Base-by-base conservation (phyloP, 2,329 filamentous ascomycete genomes). In the Aspergillus pseudotamarii region DNA sequence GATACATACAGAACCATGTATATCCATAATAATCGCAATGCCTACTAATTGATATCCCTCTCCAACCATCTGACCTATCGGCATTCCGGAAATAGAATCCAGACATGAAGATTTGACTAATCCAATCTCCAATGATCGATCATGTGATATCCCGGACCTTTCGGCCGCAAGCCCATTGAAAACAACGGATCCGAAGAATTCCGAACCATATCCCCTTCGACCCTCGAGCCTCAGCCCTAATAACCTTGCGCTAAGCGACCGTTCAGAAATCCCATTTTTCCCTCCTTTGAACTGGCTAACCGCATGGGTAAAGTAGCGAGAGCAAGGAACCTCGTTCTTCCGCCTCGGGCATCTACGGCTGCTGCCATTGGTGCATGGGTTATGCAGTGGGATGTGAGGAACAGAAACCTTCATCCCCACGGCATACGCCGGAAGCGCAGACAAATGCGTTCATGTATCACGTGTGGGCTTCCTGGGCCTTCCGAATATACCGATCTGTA, bases 181-280 rank as follows among this genome's bases (percentile, higher is more conserved):
- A 9, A 28, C 38, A 48, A 23, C 16, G 51, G 26, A 50, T 65
- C 68, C 68, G 68, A 70, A 65, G 62, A 63, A 60, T 68, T 60
- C 68, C 68, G 68, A 68, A 28, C 26, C 50, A 23, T 36, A 41
- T 55, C 48, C 48, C n/a, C 50, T 41, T 43, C 23, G 50, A 21
- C 34, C 56, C 58, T n/a, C 64, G 55, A 66, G 43, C 46, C 56
- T 61, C 64, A 66, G 66, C 65, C 65, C 65, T 67, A 67, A 67
- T 61, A 48, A 45, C 28, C 14, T 53, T 48, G 60, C 23, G 57
- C 32, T 60, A 66, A 66, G 59, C 53, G 57, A 65, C 60, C 34
- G 57, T 63, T 64, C 48, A 57, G 36, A 30, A 45, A n/a, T 36
- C 21, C 16, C 19, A 53, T 34, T 23, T 23, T 43, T 34, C 9